Conservation (phyloP, 2,329 filamentous ascomycete genomes). For the Cytospora mali region DNA sequence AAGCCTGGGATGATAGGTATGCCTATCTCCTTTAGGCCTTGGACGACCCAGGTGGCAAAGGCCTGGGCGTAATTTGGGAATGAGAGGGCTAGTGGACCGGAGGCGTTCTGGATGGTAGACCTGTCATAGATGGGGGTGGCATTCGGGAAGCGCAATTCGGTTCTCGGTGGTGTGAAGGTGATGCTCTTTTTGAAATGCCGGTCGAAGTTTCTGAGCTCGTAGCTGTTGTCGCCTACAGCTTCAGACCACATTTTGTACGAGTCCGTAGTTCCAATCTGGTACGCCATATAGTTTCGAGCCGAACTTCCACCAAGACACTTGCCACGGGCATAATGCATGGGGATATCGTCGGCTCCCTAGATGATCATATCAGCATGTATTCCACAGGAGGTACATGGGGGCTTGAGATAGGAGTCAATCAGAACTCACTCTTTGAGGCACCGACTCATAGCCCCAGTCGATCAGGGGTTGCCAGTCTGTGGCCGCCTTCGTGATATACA, state of each 20-base stretch:
- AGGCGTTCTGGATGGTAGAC: slow-evolving; percentile 1
- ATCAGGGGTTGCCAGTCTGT: slow-evolving; percentile 13
- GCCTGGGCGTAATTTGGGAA: slow-evolving; percentile 16
- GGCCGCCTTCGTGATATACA: slow-evolving; percentile 3
- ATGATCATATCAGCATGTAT: neutral
- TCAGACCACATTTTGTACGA: slow-evolving; percentile 16
- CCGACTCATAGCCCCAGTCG: slow-evolving; percentile 17
- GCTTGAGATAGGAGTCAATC: too few relatives aligned
- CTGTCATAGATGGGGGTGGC: neutral
- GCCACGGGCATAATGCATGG: slow-evolving; percentile 18
- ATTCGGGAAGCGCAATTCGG: neutral
- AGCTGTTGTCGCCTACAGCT: slow-evolving; percentile 18
- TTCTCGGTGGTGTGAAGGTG: slow-evolving; percentile 5
- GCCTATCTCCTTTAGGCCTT: slow-evolving; percentile 6
- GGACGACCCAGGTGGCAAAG: slow-evolving; percentile 11
- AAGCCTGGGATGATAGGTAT: slow-evolving; percentile 11
- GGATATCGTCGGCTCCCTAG: neutral
- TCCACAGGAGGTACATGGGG: neutral
- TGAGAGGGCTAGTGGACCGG: slow-evolving; percentile 10
- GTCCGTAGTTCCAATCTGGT: slow-evolving; percentile 12
- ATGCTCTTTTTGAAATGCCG: slow-evolving; percentile 16
- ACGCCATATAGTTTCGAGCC: slow-evolving; percentile 19
- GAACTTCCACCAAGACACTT: slow-evolving; percentile 19
- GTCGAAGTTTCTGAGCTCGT: slow-evolving; percentile 10
- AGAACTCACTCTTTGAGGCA: neutral